Percentiles rank a stretch among this genome's conserved stretches.
These are phyloP conservation scores for Reutealis trisperma DNA, from an alignment of 345 rosid genomes.

Conservation along the genomic window DNA sequence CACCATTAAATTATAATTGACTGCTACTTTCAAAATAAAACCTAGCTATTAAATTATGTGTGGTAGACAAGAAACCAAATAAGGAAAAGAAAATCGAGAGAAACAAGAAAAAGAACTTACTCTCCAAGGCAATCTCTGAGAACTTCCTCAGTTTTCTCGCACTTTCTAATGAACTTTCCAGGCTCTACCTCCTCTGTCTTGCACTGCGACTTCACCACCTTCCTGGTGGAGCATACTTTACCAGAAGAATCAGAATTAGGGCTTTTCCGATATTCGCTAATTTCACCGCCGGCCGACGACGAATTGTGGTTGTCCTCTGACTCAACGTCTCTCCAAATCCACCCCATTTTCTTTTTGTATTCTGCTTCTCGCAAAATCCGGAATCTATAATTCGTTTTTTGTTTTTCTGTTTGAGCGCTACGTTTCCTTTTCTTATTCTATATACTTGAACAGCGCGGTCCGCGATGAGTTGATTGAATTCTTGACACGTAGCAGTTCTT, in stretches of 20 bases:
- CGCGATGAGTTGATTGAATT: too few species aligned
- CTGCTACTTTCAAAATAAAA: too few species aligned
- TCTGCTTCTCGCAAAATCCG: neutral
- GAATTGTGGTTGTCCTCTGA: neutral
- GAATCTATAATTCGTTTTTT: neutral
- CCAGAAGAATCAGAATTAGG: conserved; percentile 7
- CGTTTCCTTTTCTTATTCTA: neutral
- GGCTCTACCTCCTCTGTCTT: conserved; percentile 90
- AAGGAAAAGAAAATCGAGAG: neutral
- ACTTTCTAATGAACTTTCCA: conserved; percentile 77
- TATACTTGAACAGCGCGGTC: too few species aligned
- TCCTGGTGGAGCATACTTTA: conserved; percentile 58
- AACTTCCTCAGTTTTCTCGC: conserved; percentile 80
- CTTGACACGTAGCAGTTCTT: too few species aligned
- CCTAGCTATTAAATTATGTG: too few species aligned
- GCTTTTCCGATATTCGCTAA: neutral
- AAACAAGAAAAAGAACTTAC: conserved; percentile 31
- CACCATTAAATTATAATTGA: too few species aligned
- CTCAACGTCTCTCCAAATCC: conserved; percentile 33
- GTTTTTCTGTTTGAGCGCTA: neutral
- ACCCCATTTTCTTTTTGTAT: conserved; percentile 21
- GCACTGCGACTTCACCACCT: conserved; percentile 68
- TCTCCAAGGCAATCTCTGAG: conserved; percentile 72
- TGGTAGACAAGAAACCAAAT: too few species aligned
- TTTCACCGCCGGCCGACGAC: neutral